Evolutionary conservation across 768 basidiomycete genomes (phyloP).

Genomic region (Cantharellus cinnabarinus): DNA sequence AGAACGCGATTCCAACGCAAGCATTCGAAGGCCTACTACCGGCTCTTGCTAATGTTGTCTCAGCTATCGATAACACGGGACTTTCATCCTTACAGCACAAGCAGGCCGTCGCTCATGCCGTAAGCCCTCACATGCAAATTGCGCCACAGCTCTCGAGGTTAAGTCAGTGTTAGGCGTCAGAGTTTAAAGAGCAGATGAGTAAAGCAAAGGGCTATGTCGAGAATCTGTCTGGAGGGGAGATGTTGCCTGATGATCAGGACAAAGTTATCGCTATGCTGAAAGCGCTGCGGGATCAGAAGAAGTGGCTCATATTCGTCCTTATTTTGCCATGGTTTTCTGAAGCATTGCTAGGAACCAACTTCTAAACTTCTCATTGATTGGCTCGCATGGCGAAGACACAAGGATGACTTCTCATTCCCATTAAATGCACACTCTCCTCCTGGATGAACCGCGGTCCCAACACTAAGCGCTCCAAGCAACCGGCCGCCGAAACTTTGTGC

Average conservation of each 20-base stretch:
- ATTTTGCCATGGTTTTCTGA: too few species aligned
- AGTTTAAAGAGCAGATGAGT: constrained; percentile 37
- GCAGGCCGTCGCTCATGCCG: constrained; percentile 3
- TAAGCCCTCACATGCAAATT: background rate
- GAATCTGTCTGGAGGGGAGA: constrained; percentile 50
- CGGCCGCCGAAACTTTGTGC: too few species aligned
- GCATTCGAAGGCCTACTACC: constrained; percentile 8
- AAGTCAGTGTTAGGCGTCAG: constrained; percentile 33
- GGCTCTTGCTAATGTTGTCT: constrained; percentile 6
- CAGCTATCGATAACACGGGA: constrained; percentile 3
- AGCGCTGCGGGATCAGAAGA: constrained; percentile 38
- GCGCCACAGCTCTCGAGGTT: background rate
- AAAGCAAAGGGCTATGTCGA: constrained; percentile 40
- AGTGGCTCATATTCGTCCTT: constrained; percentile 18
- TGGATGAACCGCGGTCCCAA: too few species aligned
- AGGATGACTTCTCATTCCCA: too few species aligned
- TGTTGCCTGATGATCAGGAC: constrained; percentile 46
- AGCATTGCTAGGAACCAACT: too few species aligned
- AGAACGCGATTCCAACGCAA: constrained; percentile 2
- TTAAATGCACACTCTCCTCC: too few species aligned
- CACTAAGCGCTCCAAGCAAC: too few species aligned
- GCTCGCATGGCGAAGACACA: too few species aligned
- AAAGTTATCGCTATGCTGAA: constrained; percentile 52
- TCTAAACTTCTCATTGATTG: too few species aligned
- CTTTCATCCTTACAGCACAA: constrained; percentile 3